phyloP scores from a whole-genome alignment of 2,329 filamentous ascomycete species.

The Penicillium olsonii region DNA sequence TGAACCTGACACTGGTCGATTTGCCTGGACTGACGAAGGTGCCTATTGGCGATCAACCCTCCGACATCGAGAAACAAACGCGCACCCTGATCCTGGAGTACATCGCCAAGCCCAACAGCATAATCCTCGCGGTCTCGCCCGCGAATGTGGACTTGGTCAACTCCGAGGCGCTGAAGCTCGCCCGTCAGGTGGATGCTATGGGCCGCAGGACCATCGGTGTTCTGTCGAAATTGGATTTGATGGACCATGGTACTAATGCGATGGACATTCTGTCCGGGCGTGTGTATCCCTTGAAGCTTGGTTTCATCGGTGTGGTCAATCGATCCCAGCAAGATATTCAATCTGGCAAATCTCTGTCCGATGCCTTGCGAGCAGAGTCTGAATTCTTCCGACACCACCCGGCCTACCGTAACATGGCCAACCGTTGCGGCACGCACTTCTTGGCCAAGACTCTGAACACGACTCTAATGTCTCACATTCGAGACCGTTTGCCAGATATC shows the following conservation, averaged over 20 bases:
- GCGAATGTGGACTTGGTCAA: conserved; percentile 99
- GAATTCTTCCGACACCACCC: conserved; percentile 98
- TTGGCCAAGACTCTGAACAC: conserved; percentile 92
- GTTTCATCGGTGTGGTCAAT: conserved; percentile 97
- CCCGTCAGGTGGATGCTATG: conserved; percentile 92
- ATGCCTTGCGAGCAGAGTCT: conserved; percentile 83
- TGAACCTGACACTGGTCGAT: conserved; percentile 95
- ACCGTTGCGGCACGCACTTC: conserved; percentile 88
- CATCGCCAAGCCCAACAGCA: conserved; percentile 98
- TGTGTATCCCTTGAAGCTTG: conserved; percentile 94
- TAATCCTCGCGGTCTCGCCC: conserved; percentile 92
- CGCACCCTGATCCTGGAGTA: conserved; percentile 95
- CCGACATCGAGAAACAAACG: conserved; percentile 98
- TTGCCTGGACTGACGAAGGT: conserved; percentile 96
- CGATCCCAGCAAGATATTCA: conserved; percentile 98
- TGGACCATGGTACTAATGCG: conserved; percentile 98
- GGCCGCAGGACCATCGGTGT: conserved; percentile 95
- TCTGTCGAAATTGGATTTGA: conserved; percentile 93
- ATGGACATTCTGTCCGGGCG: conserved; percentile 96
- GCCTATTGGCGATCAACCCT: conserved; percentile 94
- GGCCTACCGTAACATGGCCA: conserved; percentile 94
- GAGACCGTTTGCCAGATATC: conserved; percentile 93
- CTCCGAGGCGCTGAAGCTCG: conserved; percentile 94
- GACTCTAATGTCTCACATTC: conserved; percentile 94
- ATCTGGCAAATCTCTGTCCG: conserved; percentile 88